These are phyloP conservation scores for Solanum raphanifolium DNA, from an alignment of 257 asterid species.

Conservation along the genomic window DNA sequence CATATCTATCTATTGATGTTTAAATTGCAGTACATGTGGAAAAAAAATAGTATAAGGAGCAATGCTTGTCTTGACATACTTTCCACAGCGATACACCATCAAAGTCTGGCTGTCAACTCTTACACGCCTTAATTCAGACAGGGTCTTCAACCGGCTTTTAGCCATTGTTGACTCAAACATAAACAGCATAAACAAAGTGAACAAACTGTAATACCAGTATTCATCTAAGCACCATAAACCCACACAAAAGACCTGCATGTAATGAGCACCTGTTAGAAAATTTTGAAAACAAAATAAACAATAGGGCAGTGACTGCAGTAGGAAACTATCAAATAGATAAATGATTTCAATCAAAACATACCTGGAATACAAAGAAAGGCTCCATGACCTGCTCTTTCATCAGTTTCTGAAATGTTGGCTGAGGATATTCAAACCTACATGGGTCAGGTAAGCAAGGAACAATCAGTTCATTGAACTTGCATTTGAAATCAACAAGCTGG, in stretches of 20 bases:
- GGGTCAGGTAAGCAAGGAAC: constrained; percentile 6
- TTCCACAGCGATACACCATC: constrained; percentile 94
- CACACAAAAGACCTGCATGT: constrained; percentile 87
- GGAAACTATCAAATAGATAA: background rate
- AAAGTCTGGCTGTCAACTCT: constrained; percentile 81
- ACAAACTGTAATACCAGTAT: constrained; percentile 92
- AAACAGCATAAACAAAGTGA: constrained; percentile 93
- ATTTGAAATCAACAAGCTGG: background rate
- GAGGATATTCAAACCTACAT: constrained; percentile 96
- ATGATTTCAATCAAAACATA: constrained; percentile 17
- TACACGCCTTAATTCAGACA: constrained; percentile 91
- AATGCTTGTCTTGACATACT: constrained; percentile 43
- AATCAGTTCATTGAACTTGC: background rate
- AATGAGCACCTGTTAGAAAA: constrained; percentile 8
- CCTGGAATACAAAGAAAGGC: constrained; percentile 98
- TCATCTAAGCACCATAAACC: constrained; percentile 98
- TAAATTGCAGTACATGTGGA: background rate
- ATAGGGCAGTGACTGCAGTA: background rate
- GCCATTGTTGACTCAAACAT: constrained; percentile 99
- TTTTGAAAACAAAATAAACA: background rate
- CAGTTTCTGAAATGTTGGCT: constrained; percentile 89
- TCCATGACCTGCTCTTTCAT: constrained; percentile 94
- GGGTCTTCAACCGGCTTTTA: constrained; percentile 88
- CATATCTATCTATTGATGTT: background rate
- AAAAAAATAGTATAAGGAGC: background rate